Evolutionary conservation across 805 yeast species (phyloP).

Genomic region (Lachancea meyersii): DNA sequence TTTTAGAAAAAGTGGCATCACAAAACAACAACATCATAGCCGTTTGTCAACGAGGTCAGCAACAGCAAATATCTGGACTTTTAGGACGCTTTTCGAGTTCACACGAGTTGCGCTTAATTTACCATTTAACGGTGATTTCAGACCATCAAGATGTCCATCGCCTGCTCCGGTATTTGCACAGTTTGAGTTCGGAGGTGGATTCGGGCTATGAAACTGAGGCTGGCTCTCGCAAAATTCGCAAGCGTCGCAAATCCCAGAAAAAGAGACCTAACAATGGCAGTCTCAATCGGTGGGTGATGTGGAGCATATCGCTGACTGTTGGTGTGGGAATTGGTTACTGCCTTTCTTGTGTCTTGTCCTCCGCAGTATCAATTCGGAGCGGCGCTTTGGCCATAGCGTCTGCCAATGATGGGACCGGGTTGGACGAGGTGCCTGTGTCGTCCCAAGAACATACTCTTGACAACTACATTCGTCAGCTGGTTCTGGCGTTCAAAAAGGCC

Average conservation of each 20-base stretch:
- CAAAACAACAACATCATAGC: slow-evolving; percentile 22
- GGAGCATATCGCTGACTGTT: slow-evolving; percentile 27
- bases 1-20: slow-evolving; percentile 22
- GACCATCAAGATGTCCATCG: slow-evolving; percentile 20
- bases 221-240: slow-evolving; percentile 6
- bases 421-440: slow-evolving; percentile 11
- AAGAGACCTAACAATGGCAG: neutral
- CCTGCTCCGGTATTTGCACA: slow-evolving; percentile 19
- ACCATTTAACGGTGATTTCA: slow-evolving; percentile 22
- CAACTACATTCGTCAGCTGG: slow-evolving; percentile 15
- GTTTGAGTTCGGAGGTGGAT: slow-evolving; percentile 12
- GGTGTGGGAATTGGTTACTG: slow-evolving; percentile 31
- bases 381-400: slow-evolving; percentile 2
- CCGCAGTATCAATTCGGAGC: slow-evolving; percentile 5
- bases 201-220: slow-evolving; percentile 13
- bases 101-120: slow-evolving; percentile 19
- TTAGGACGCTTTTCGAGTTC: slow-evolving; percentile 20
- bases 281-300: slow-evolving; percentile 17
- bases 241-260: slow-evolving; percentile 8
- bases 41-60: slow-evolving; percentile 27
- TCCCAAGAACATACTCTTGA: slow-evolving; percentile 10
- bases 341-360: slow-evolving; percentile 20
- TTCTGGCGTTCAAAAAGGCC: slow-evolving; percentile 15
- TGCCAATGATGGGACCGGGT: slow-evolving; percentile 8
- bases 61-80: slow-evolving; percentile 22